Evolutionary conservation across 75 land plant species (phyloP).

Genomic region (Chamaecyparis obtusa): DNA sequence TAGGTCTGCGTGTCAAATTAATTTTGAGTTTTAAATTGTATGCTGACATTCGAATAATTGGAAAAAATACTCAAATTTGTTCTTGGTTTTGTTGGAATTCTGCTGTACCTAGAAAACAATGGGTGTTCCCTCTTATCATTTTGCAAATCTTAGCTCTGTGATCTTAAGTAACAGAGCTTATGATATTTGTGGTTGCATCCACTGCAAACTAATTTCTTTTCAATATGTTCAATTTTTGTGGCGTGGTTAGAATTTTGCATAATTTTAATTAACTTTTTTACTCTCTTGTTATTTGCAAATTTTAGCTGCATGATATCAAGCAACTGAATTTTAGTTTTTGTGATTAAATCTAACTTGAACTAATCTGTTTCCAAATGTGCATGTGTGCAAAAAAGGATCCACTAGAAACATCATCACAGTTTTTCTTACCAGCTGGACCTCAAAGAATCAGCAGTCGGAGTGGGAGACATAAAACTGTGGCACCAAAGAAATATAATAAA

Average conservation of each 20-base stretch:
- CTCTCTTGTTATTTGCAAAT: not conserved
- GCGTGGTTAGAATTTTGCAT: not conserved
- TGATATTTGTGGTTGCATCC: not conserved
- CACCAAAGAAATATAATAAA: not conserved
- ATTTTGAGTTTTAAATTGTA: not conserved
- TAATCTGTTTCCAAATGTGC: not conserved
- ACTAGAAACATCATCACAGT: not conserved
- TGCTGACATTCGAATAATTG: not conserved
- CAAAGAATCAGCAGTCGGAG: conserved; percentile 13
- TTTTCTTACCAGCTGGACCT: conserved; percentile 24
- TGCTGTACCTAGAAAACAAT: not conserved
- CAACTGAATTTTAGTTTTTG: not conserved
- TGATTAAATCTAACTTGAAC: not conserved
- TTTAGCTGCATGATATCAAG: not conserved
- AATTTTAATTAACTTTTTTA: not conserved
- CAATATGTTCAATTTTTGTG: not conserved
- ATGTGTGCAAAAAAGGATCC: not conserved
- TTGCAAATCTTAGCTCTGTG: not conserved
- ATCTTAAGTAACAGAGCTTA: not conserved
- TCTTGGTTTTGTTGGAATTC: not conserved
- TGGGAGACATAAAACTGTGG: conserved; percentile 6
- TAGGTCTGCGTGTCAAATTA: not conserved
- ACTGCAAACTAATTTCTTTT: not conserved
- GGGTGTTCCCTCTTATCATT: not conserved
- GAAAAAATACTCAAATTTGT: not conserved